These are phyloP conservation scores for Lasiosphaeria ovina DNA, from an alignment of 495 filamentous ascomycete species.

Conservation along the genomic window DNA sequence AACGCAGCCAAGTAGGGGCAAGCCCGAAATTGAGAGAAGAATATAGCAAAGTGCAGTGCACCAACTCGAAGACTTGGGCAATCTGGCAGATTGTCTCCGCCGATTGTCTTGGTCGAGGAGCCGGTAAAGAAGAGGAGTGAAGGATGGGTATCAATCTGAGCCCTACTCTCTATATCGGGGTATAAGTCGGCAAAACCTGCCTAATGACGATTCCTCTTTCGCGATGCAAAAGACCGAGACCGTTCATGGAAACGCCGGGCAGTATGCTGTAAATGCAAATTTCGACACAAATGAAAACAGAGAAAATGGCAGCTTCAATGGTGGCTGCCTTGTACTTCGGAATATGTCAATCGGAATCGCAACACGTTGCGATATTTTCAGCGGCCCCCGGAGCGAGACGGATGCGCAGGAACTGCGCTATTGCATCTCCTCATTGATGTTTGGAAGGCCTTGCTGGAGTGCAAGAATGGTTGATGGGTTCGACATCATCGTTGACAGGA, in stretches of 20 bases:
- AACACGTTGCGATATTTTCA: neutral
- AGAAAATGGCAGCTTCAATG: neutral
- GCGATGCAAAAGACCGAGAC: slow-evolving; percentile 23
- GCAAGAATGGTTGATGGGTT: slow-evolving; percentile 31
- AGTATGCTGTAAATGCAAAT: slow-evolving; percentile 28
- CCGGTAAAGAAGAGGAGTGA: neutral
- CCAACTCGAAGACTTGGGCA: neutral
- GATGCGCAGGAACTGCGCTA: no score
- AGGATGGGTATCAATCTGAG: slow-evolving; percentile 26
- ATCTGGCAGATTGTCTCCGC: no score
- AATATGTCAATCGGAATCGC: neutral
- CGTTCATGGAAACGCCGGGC: slow-evolving; percentile 25
- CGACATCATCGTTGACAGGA: slow-evolving; percentile 40
- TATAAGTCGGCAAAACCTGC: slow-evolving; percentile 23
- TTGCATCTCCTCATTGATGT: slow-evolving; percentile 48
- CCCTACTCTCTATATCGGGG: slow-evolving; percentile 26
- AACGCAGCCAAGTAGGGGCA: no score
- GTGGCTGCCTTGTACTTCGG: neutral
- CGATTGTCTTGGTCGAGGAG: neutral
- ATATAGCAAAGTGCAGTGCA: neutral
- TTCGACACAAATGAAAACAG: slow-evolving; percentile 10
- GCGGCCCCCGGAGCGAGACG: no score
- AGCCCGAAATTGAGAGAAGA: neutral
- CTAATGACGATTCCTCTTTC: slow-evolving; percentile 16
- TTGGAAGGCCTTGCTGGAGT: slow-evolving; percentile 38